phyloP scores from a whole-genome alignment of 371 early-diverging fungal species.

The Rhizomucor pusillus region DNA sequence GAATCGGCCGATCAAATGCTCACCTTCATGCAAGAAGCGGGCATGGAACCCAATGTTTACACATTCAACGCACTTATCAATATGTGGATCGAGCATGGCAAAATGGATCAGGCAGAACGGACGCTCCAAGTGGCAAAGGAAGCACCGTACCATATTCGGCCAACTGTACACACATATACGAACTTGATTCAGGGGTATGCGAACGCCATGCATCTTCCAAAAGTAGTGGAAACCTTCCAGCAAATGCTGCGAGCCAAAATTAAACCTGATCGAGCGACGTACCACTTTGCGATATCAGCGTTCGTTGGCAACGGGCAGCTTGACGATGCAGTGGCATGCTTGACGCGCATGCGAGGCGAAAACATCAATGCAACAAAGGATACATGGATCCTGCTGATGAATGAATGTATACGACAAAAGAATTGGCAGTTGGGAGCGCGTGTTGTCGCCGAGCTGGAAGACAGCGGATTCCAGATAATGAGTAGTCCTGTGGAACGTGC shows the following conservation, averaged over 20 bases:
- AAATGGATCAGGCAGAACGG: constrained; percentile 35
- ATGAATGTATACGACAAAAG: constrained; percentile 22
- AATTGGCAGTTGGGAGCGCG: constrained; percentile 25
- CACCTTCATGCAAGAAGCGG: constrained; percentile 16
- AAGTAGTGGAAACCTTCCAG: constrained; percentile 40
- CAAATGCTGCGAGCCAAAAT: constrained; percentile 19
- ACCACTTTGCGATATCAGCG: constrained; percentile 41
- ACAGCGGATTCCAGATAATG: constrained; percentile 34
- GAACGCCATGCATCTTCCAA: constrained; percentile 21
- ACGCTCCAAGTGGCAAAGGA: constrained; percentile 21
- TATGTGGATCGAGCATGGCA: constrained; percentile 28
- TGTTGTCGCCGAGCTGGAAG: constrained; percentile 26
- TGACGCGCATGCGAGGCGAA: constrained; percentile 30
- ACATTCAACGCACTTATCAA: constrained; percentile 48
- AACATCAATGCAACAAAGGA: constrained; percentile 32
- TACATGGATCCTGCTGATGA: constrained; percentile 33
- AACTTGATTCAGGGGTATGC: constrained; percentile 45
- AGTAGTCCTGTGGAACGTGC: constrained; percentile 23
- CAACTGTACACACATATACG: constrained; percentile 46
- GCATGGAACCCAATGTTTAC: constrained; percentile 42
- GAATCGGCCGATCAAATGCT: constrained; percentile 27
- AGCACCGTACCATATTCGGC: constrained; percentile 13
- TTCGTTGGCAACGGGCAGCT: constrained; percentile 32
- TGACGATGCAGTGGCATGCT: constrained; percentile 32
- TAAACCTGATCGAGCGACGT: constrained; percentile 43